Percentiles rank a stretch among this genome's conserved stretches.
These are phyloP conservation scores for Camellia granthamiana DNA, from an alignment of 148 eudicot genomes.

Conservation along the genomic window DNA sequence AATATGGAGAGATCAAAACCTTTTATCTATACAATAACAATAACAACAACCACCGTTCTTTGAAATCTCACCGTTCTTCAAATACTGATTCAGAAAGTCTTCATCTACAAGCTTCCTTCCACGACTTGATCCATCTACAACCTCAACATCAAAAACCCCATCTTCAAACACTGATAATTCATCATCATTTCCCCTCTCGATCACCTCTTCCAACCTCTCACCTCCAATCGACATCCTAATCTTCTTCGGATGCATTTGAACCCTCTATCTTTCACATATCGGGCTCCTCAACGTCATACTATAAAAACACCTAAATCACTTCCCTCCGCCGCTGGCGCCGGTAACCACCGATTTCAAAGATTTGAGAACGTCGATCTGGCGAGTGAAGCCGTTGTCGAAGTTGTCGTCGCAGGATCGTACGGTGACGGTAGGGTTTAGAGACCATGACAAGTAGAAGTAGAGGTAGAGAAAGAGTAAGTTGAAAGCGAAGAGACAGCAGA, in stretches of 20 bases:
- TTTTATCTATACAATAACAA: too few relatives aligned
- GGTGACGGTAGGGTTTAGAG: constrained; percentile 20
- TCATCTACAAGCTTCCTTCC: constrained; percentile 34
- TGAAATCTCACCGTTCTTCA: constrained; percentile 43
- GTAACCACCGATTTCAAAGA: constrained; percentile 2
- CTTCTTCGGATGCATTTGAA: constrained; percentile 58
- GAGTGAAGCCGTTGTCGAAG: constrained; percentile 73
- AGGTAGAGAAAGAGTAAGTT: constrained; percentile 13
- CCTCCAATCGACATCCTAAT: constrained; percentile 80
- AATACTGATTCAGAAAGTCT: constrained; percentile 44
- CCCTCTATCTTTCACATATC: constrained; percentile 63
- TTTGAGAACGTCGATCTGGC: constrained; percentile 9
- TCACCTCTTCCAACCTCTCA: constrained; percentile 64
- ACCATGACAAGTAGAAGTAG: constrained; percentile 63
- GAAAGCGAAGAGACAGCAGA: neutral
- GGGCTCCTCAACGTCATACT: constrained; percentile 66
- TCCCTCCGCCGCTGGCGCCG: constrained; percentile 14
- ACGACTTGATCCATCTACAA: constrained; percentile 7
- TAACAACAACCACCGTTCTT: neutral
- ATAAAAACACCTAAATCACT: constrained; percentile 70
- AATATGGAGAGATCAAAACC: too few relatives aligned
- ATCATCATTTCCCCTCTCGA: constrained; percentile 68
- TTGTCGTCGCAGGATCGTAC: constrained; percentile 64
- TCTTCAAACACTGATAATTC: constrained; percentile 59
- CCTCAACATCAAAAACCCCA: constrained; percentile 60